Conservation (phyloP, 148 eudicot genomes). For the Tetragonia tetragonoides region DNA sequence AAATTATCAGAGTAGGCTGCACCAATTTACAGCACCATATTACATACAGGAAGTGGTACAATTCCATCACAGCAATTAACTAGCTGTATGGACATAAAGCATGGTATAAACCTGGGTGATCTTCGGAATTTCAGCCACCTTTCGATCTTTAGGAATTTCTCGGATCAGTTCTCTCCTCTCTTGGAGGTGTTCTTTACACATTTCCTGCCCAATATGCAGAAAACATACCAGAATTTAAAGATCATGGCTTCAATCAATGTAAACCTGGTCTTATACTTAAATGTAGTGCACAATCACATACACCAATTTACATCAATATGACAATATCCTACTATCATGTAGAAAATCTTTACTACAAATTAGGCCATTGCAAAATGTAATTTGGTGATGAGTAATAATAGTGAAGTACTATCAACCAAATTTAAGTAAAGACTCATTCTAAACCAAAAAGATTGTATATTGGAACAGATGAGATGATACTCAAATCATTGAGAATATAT, state of each 20-base stretch:
- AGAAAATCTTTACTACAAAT: no score
- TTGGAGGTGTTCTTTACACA: slow-evolving; percentile 49
- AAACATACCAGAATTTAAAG: neutral
- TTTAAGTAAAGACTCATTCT: no score
- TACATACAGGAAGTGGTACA: neutral
- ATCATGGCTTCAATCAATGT: neutral
- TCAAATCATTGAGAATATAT: neutral
- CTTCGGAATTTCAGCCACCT: slow-evolving; percentile 57
- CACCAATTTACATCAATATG: no score
- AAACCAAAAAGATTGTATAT: no score
- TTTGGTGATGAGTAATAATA: no score
- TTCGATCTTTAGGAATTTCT: slow-evolving; percentile 51
- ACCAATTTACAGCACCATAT: neutral
- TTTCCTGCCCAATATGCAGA: slow-evolving; percentile 40
- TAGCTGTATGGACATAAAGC: neutral
- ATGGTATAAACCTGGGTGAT: slow-evolving; percentile 52
- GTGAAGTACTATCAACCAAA: no score
- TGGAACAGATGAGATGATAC: neutral
- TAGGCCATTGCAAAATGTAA: no score
- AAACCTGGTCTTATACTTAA: no score
- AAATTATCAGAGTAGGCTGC: slow-evolving; percentile 79
- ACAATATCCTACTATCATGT: no score
- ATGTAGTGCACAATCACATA: no score
- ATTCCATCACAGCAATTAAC: neutral
- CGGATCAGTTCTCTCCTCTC: slow-evolving; percentile 65